Evolutionary conservation across 176 grass and related monocot genomes (phyloP).

Genomic region (Oryza officinalis): DNA sequence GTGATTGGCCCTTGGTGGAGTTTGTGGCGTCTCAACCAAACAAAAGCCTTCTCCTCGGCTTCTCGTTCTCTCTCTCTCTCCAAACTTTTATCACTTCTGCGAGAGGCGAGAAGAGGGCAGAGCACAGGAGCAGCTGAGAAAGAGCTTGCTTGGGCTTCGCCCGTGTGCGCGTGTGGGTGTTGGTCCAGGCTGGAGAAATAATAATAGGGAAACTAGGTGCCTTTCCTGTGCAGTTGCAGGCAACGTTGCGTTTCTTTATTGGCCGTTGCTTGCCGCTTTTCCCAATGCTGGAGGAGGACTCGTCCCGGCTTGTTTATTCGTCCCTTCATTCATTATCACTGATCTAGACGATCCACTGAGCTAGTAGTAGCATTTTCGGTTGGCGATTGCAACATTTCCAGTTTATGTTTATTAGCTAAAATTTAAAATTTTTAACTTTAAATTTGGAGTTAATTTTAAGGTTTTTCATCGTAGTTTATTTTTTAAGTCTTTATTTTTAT

Average conservation of each 20-base stretch:
- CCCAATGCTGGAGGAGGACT: conserved; percentile 8
- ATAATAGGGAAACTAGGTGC: conserved; percentile 3
- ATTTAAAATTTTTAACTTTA: too few species aligned
- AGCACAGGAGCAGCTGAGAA: too few species aligned
- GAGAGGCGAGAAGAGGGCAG: background rate
- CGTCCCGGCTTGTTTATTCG: background rate
- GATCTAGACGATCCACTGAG: background rate
- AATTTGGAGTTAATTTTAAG: too few species aligned
- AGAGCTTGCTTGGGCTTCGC: background rate
- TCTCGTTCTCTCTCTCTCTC: background rate
- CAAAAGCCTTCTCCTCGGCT: conserved; percentile 33
- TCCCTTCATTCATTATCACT: background rate
- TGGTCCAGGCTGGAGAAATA: conserved; percentile 44
- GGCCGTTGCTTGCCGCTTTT: conserved; percentile 56
- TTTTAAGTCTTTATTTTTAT: too few species aligned
- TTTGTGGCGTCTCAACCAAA: conserved; percentile 70
- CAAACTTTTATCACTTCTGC: background rate
- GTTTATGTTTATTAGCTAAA: too few species aligned
- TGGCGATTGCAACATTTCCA: too few species aligned
- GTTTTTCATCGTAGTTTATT: too few species aligned
- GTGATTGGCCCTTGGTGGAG: conserved; percentile 62
- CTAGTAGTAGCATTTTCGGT: too few species aligned
- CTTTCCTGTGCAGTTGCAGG: conserved; percentile 39
- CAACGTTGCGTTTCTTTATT: conserved; percentile 53
- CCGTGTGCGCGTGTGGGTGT: conserved; percentile 25